A percentile compares a stretch with the other conserved stretches of the same genome.
phyloP scores from a whole-genome alignment of 2,329 filamentous ascomycete genomes.

The Scedosporium aurantiacum region DNA sequence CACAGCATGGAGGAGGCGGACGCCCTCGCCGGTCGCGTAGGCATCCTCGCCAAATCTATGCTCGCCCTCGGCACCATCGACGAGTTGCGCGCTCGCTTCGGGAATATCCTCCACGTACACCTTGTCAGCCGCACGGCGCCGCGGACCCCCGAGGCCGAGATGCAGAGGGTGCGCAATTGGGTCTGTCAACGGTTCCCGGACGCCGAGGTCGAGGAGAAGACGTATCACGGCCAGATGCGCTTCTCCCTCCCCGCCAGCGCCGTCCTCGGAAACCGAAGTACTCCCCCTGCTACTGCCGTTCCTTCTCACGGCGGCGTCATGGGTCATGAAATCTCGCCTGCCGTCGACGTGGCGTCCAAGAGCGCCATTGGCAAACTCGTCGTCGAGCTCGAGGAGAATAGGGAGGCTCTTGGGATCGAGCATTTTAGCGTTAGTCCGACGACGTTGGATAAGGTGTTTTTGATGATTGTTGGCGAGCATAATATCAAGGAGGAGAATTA shows the following conservation, averaged over 20 bases:
- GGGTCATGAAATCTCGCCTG: constrained; percentile 8
- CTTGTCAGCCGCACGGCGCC: constrained; percentile 67
- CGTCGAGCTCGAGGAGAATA: constrained; percentile 60
- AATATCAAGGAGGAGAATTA: constrained; percentile 66
- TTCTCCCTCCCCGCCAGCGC: constrained; percentile 58
- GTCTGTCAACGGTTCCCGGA: constrained; percentile 48
- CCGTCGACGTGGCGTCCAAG: constrained; percentile 17
- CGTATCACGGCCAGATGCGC: constrained; percentile 77
- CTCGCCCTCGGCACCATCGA: constrained; percentile 71
- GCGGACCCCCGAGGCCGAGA: constrained; percentile 58
- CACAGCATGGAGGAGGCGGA: constrained; percentile 96
- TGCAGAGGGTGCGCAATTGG: constrained; percentile 56
- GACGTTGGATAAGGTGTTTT: constrained; percentile 82
- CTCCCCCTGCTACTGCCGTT: background rate
- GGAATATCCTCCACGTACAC: constrained; percentile 71
- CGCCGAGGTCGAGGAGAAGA: constrained; percentile 60
- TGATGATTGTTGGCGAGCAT: constrained; percentile 72
- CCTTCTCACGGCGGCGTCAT: constrained; percentile 6
- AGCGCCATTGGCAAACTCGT: constrained; percentile 60
- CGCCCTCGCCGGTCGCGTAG: constrained; percentile 70
- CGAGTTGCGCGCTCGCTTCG: constrained; percentile 61
- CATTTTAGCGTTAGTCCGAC: constrained; percentile 83
- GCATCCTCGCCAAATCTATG: constrained; percentile 80
- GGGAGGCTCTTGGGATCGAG: constrained; percentile 58
- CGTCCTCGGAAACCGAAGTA: constrained; percentile 13